Conservation (phyloP, 1,139 yeast species). For the Saccharomyces hybrid region DNA sequence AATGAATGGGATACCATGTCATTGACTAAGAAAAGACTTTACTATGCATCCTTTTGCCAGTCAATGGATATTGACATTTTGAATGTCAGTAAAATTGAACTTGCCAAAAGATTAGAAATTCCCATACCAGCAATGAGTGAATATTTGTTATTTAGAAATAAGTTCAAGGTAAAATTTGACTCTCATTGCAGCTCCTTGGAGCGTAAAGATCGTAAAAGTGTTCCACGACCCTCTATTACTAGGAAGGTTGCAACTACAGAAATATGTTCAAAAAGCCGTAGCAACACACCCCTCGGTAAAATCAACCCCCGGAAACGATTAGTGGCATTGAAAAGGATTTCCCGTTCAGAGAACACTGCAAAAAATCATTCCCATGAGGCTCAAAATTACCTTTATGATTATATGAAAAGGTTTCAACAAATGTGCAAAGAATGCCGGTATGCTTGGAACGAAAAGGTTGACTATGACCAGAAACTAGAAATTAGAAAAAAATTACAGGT, state of each 20-base stretch:
- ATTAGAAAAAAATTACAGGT: slow-evolving; percentile 13
- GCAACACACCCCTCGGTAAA: neutral
- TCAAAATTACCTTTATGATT: slow-evolving; percentile 5
- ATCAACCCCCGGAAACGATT: neutral
- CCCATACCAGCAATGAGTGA: slow-evolving; percentile 22
- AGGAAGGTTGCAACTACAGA: neutral
- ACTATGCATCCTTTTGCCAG: slow-evolving; percentile 20
- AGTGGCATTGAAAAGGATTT: neutral
- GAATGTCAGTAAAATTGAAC: slow-evolving; percentile 12
- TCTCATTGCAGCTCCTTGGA: slow-evolving; percentile 6
- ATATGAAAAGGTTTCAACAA: slow-evolving; percentile 14
- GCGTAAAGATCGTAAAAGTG: neutral
- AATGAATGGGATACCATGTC: slow-evolving; percentile 23
- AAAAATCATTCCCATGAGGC: neutral
- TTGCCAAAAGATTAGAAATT: slow-evolving; percentile 20
- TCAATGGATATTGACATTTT: slow-evolving; percentile 11
- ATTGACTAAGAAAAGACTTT: slow-evolving; percentile 16
- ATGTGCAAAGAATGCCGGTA: slow-evolving; percentile 23
- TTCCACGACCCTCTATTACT: neutral
- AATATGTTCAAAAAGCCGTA: neutral
- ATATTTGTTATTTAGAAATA: slow-evolving; percentile 20
- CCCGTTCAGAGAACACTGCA: neutral
- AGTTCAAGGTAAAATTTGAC: slow-evolving; percentile 16
- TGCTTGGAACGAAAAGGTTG: slow-evolving; percentile 19
- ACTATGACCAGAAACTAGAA: slow-evolving; percentile 13